Evolutionary conservation across 805 yeast species (phyloP), one percentile per base, ranked within the genome.

Genomic region (Priceomyces haplophilus): DNA sequence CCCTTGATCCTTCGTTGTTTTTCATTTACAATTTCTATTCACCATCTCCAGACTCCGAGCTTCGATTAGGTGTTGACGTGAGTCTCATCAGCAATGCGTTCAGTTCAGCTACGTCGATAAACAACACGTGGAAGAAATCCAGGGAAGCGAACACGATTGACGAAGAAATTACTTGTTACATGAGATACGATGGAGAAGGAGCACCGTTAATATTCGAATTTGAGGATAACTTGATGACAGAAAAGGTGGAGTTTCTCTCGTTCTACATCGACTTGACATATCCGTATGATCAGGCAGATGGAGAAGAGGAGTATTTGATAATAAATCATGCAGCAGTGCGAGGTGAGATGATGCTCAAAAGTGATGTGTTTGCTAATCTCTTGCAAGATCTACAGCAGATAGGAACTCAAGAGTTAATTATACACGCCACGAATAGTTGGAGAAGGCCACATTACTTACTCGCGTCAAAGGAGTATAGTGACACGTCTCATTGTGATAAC

Each of bases 201-300:
- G 37, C 43, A 7, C 73, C 74, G 1, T 53, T 71, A 7, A 56
- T 65, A 10, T 55, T 70, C 16, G 75, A 67, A 42, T 71, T 70
- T 44, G 75, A 70, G 48, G 75, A 70, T 48, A 49, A 53, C 27
- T 49, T 63, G 24, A 64, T 71, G 48, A 64, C 64, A 38, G 76
- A 71, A 43, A 64, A 62, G 45, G 57, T 71, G 38, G 75, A 71
- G 49, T 71, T 71, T 45, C 50, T 57, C 3, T 70, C 76, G 2
- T 68, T 65, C 35, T 61, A 59, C 42, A 29, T 53, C 21, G 74
- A 68, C 21, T 37, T 58, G 12, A 48, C 47, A 12, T 62, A 59
- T 37, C 59, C 59, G 1, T 51, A 56, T 40, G 62, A 58, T 38
- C 40, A 38, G 7, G 59, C 48, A 4, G 51, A 48, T 2, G 51